Percentiles rank a stretch among this genome's conserved stretches.
Evolutionary conservation across 1,139 yeast genomes (phyloP).

Genomic region (Scheffersomyces parashehatae): DNA sequence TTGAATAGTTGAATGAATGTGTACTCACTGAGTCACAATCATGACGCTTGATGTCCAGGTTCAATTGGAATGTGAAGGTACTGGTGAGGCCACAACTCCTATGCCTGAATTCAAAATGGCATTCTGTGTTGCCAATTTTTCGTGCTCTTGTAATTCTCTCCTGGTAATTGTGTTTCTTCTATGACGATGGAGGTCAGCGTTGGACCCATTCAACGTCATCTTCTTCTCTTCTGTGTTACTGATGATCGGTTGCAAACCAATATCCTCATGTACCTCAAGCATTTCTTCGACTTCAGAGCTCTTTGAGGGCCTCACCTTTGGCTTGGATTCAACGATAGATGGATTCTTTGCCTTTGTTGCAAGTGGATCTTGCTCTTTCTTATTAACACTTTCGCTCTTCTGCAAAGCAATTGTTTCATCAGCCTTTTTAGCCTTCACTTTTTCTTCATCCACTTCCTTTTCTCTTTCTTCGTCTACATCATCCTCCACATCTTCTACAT

Average conservation of each 20-base stretch:
- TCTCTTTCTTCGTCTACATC: not conserved
- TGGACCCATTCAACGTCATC: not conserved
- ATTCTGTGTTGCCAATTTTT: constrained; percentile 9
- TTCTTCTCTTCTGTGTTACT: not conserved
- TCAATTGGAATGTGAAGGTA: not conserved
- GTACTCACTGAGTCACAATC: too few relatives aligned
- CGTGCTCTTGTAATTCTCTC: constrained; percentile 9
- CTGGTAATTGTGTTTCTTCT: constrained; percentile 1
- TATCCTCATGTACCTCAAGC: constrained; percentile 4
- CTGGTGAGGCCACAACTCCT: not conserved
- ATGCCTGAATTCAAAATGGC: constrained; percentile 8
- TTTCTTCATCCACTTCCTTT: constrained; percentile 4
- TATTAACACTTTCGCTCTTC: not conserved
- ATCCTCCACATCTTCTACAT: not conserved
- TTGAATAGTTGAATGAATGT: too few relatives aligned
- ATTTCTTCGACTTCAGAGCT: not conserved
- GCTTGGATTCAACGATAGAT: not conserved
- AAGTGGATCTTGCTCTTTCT: too few relatives aligned
- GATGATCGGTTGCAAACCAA: not conserved
- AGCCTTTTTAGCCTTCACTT: not conserved
- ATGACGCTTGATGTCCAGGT: too few relatives aligned
- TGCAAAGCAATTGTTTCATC: not conserved
- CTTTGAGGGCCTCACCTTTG: not conserved
- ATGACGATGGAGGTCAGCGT: not conserved
- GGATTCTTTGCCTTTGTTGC: not conserved